Base-by-base conservation (phyloP, 1,139 yeast species). In the Torulaspora globosa region DNA sequence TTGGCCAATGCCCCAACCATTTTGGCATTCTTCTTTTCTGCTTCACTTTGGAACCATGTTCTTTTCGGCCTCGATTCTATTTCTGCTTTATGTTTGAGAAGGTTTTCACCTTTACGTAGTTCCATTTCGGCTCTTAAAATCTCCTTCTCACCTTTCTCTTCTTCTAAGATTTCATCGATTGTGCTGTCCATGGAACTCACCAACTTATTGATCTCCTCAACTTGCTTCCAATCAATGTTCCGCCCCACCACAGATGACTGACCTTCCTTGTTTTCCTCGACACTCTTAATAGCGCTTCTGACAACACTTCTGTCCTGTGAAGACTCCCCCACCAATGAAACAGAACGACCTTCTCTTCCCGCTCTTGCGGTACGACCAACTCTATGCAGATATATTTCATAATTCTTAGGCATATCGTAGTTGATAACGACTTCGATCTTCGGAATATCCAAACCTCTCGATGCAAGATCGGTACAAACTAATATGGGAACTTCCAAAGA, bases 291-390 rank as follows among this genome's bases (percentile, higher is more conserved):
- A 1, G 96, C 95, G 23, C 82, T 87, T 65, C 85, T 89, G 12
- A 92, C 97, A 58, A 94, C 88, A 36, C 77, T 72, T 70, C 98
- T 80, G 57, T 92, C 98, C 49, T 75, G 78, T 18, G 87, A 74
- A 1, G 87, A 74, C 65, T 92, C 98, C 15, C 97, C 97, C 8
- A 94, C 98, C 66, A 92, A 81, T 3, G 97, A 82, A 38, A 92
- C 84, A 39, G 97, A 84, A 47, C 78, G 78, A 76, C 99, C 99
- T 46, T 86, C 88, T 67, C 97, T 79, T 31, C 98, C 98, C 44
- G 97, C 99, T 78, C 99, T 87, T 9, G 98, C 99, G 46, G 98
- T 92, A 76, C 99, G 86, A 70, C 98, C 98, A 52, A 94, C 97
- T 74, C 99, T 84, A 70, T 92, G 98, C 64, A 92, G 73, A 66